Evolutionary conservation across 2,329 filamentous ascomycete genomes (phyloP), one percentile per base, ranked within the genome.

Genomic region (Xylaria sp.): DNA sequence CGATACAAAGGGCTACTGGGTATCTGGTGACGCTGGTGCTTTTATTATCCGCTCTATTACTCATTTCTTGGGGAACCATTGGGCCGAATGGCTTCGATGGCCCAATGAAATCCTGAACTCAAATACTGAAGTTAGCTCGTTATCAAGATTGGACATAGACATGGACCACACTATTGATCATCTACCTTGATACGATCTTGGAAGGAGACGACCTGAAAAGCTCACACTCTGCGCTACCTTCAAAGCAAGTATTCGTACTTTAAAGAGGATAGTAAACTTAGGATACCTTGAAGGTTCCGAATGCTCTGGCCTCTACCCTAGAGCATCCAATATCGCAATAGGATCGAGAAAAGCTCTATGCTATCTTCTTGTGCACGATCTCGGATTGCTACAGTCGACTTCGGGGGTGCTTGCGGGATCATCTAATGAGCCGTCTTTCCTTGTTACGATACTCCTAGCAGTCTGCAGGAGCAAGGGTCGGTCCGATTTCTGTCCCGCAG

Each of bases 1-100:
- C 70, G 68, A 70, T 1, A 75, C 73, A n/a, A 74, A 75, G 7
- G 67, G 78, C 9, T 75, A 73, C 39, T 84, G 82, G 81, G 56
- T 75, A 4, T 77, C 82, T 58, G 74, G 73, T 2, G 61, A 70
- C 10, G 65, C 73, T 0, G 76, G 77, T 1, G 59, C 57, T 3
- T 73, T 73, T 15, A 64, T 78, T 1, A 73, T 78, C 5, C 54
- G 59, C 25, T 67, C 69, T 6, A 72, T 76, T 31, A 63, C 65
- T 9, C 52, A 39, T 2, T 69, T 72, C 34, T 69, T 78, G 1
- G 76, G 75, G 1, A 34, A 50, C 1, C 73, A 72, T 13, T 78
- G 76, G 75, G 66, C 66, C 12, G 70, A 72, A 3, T 78, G 76
- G 76, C 68, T 77, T 10, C 65, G 63, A 20, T 76, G 71, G 74